phyloP scores from a whole-genome alignment of 2,329 filamentous ascomycete genomes.

The Magnaporthiopsis incrustans region DNA sequence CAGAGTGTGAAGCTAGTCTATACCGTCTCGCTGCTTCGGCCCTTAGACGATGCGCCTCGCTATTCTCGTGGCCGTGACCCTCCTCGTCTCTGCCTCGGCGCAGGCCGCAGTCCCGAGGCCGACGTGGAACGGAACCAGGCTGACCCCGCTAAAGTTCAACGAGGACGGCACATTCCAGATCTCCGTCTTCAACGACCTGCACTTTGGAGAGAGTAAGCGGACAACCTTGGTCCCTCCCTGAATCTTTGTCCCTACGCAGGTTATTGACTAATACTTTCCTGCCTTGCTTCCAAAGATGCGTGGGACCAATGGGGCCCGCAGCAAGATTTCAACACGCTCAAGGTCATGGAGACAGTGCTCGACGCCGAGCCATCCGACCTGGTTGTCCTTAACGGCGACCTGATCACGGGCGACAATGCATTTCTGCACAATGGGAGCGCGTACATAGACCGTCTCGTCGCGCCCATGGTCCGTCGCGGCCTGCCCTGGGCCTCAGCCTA shows the following conservation, averaged over 20 bases:
- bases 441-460: slow-evolving; percentile 41
- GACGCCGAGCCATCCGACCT: slow-evolving; percentile 31
- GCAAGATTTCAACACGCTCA: slow-evolving; percentile 27
- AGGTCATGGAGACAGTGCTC: slow-evolving; percentile 27
- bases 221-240: neutral
- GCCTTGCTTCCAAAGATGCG: slow-evolving; percentile 25
- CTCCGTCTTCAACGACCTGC: slow-evolving; percentile 60
- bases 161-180: slow-evolving; percentile 41
- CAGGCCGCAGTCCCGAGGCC: neutral
- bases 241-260: slow-evolving; percentile 4
- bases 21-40: neutral
- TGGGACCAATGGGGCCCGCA: slow-evolving; percentile 28
- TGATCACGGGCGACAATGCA: slow-evolving; percentile 52
- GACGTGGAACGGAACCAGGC: neutral
- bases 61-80: neutral
- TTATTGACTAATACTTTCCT: neutral
- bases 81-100: neutral
- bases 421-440: slow-evolving; percentile 34
- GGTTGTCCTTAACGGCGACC: slow-evolving; percentile 54
- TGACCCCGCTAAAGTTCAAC: slow-evolving; percentile 27
- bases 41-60: neutral
- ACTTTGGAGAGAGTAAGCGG: slow-evolving; percentile 58
- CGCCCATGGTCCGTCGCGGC: slow-evolving; percentile 34
- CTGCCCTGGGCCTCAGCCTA: slow-evolving; percentile 50
- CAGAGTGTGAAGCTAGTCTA: neutral